Conservation (phyloP, 805 yeast genomes). For the Lipomyces spencermartinsiae region DNA sequence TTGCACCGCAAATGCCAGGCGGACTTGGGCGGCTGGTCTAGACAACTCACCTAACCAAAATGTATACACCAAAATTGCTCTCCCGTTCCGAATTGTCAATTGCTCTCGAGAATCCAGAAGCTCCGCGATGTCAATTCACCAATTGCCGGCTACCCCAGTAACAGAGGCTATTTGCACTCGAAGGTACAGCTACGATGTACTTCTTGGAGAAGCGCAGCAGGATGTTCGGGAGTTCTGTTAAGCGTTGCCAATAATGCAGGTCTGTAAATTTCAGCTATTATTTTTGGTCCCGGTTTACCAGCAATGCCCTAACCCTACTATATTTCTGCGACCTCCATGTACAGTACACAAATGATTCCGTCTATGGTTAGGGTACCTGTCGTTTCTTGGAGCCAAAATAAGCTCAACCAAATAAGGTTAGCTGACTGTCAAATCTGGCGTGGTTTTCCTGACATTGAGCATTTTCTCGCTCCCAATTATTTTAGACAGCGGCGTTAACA, state of each 20-base stretch:
- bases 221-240: background rate
- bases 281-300: too few species aligned
- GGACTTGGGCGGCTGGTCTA: background rate
- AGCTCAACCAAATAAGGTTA: background rate
- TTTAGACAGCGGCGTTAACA: too few species aligned
- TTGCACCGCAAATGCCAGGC: background rate
- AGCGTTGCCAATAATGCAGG: background rate
- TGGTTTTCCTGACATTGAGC: background rate
- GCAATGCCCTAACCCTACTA: background rate
- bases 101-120: background rate
- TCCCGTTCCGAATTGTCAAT: background rate
- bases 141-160: background rate
- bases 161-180: background rate
- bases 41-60: background rate
- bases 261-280: too few species aligned
- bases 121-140: background rate
- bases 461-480: too few species aligned
- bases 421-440: slow-evolving; percentile 1
- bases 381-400: background rate
- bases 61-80: background rate
- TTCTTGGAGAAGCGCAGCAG: background rate
- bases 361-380: background rate
- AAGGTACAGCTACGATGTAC: background rate
- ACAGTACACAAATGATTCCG: background rate
- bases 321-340: background rate